These are phyloP conservation scores for Leavenworthia alabamica DNA, from an alignment of 345 rosid genomes.

Conservation along the genomic window DNA sequence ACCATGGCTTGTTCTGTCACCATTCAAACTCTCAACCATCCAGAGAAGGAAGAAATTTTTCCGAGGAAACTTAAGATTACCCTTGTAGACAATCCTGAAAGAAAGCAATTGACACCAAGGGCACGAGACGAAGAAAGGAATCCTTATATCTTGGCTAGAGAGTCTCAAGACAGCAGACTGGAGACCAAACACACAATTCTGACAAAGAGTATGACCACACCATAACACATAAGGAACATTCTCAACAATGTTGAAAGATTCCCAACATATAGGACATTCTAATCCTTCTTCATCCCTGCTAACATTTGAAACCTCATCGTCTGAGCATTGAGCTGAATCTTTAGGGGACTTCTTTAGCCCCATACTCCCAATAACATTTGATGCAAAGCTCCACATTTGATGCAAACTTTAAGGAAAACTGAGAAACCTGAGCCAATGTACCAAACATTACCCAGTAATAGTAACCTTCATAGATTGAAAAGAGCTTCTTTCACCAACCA, in stretches of 20 bases:
- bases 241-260: constrained; percentile 66
- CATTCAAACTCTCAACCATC: constrained; percentile 70
- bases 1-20: constrained; percentile 35
- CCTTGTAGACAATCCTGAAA: constrained; percentile 41
- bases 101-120: constrained; percentile 63
- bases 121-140: constrained; percentile 53
- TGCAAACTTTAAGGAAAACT: background rate
- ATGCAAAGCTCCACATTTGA: constrained; percentile 42
- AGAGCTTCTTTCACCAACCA: background rate
- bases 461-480: background rate
- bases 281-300: constrained; percentile 45
- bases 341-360: constrained; percentile 29
- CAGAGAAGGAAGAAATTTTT: constrained; percentile 63
- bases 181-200: constrained; percentile 56
- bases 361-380: constrained; percentile 30
- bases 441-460: constrained; percentile 5
- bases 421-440: constrained; percentile 8
- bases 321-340: constrained; percentile 38
- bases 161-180: constrained; percentile 46
- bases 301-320: constrained; percentile 39
- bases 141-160: constrained; percentile 36
- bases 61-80: constrained; percentile 46
- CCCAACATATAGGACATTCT: constrained; percentile 67
- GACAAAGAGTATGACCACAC: constrained; percentile 70
- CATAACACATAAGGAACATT: constrained; percentile 63